phyloP scores from a whole-genome alignment of 1,284 basidiomycete genomes.

The Porphyrellus sp. region DNA sequence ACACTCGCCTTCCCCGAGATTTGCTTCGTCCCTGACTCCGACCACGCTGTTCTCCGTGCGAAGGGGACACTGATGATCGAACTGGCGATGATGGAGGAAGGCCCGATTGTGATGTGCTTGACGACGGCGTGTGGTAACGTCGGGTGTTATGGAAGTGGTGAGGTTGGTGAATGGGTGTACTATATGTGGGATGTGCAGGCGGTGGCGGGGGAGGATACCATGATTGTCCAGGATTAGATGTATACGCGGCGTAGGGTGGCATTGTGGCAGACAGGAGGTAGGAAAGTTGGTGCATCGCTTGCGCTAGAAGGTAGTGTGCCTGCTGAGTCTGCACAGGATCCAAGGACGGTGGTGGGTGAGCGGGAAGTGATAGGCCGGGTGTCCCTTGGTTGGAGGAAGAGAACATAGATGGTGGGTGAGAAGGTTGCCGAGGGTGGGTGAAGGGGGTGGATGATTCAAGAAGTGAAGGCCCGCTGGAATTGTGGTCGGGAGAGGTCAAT shows the following conservation, averaged over 20 bases:
- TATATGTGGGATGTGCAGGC: constrained; percentile 8
- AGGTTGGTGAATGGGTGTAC: constrained; percentile 16
- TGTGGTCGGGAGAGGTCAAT: not conserved
- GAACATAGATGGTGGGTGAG: constrained; percentile 18
- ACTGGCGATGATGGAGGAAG: constrained; percentile 29
- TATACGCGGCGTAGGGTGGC: constrained; percentile 25
- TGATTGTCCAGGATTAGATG: constrained; percentile 16
- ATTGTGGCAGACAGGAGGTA: constrained; percentile 32
- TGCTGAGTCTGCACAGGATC: constrained; percentile 32
- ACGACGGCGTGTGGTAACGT: constrained; percentile 26
- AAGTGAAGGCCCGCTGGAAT: not conserved
- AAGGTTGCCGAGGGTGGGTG: constrained; percentile 15
- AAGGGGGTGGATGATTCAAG: constrained; percentile 2
- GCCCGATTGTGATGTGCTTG: constrained; percentile 16
- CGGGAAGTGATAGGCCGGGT: constrained; percentile 8
- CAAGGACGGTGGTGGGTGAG: constrained; percentile 19
- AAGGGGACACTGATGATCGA: constrained; percentile 16
- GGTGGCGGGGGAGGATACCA: constrained; percentile 18
- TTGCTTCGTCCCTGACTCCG: constrained; percentile 23
- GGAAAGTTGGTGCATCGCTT: constrained; percentile 35
- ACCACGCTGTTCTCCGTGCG: constrained; percentile 18
- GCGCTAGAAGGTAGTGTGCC: constrained; percentile 32
- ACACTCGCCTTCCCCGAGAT: constrained; percentile 31
- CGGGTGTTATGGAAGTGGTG: constrained; percentile 8
- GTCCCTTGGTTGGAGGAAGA: constrained; percentile 11